Evolutionary conservation across 805 yeast species (phyloP).

Genomic region (Metschnikowia arizonensis): DNA sequence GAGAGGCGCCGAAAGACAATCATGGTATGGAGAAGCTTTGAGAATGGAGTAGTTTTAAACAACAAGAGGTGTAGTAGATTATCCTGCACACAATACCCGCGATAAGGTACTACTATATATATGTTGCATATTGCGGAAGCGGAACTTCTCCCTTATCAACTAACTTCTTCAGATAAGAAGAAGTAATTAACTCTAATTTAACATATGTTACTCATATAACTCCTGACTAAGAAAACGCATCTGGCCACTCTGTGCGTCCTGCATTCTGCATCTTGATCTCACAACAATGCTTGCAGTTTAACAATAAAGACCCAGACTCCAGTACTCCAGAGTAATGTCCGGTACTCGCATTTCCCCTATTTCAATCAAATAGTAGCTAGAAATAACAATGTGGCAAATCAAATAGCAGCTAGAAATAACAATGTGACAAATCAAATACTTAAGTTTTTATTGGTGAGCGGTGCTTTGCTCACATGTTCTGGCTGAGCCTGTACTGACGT

Average conservation of each 20-base stretch:
- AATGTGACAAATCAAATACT: background rate
- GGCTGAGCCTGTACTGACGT: background rate
- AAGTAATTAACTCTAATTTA: too few species aligned
- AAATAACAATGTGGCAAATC: background rate
- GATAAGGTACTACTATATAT: conserved; percentile 1
- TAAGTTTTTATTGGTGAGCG: background rate
- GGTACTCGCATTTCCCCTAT: too few species aligned
- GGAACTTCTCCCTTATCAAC: too few species aligned
- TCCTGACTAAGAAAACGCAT: too few species aligned
- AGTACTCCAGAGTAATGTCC: background rate
- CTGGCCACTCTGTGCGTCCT: too few species aligned
- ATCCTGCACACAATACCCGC: background rate
- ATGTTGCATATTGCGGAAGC: too few species aligned
- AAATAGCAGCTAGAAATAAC: background rate
- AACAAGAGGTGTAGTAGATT: background rate
- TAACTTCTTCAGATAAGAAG: too few species aligned
- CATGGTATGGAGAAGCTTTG: background rate
- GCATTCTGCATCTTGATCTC: too few species aligned
- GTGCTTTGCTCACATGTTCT: background rate
- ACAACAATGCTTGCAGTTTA: too few species aligned
- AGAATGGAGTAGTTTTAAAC: background rate
- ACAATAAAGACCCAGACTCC: background rate
- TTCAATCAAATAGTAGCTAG: background rate
- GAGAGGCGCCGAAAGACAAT: background rate
- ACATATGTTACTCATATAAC: too few species aligned